Evolutionary conservation across 345 rosid genomes (phyloP).

Genomic region (Microthlaspi erraticum): DNA sequence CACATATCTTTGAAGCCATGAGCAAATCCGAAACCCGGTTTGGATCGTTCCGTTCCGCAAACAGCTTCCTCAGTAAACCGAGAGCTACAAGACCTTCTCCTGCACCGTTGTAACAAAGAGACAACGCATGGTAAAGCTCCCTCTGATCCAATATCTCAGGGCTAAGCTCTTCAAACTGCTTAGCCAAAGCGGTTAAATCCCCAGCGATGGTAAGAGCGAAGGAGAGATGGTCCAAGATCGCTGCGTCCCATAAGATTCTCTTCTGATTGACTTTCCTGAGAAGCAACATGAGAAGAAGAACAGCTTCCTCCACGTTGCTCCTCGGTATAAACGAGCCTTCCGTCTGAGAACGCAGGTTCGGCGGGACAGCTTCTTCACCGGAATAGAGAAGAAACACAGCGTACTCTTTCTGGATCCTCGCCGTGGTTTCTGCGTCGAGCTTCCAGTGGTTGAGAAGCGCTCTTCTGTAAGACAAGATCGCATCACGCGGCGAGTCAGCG

Average conservation of each 20-base stretch:
- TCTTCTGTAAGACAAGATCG: conserved; percentile 67
- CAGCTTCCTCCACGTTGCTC: conserved; percentile 81
- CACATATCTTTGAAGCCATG: conserved; percentile 74
- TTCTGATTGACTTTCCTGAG: conserved; percentile 62
- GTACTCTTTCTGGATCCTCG: conserved; percentile 76
- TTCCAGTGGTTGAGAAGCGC: conserved; percentile 79
- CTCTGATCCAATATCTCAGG: conserved; percentile 62
- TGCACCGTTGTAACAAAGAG: conserved; percentile 70
- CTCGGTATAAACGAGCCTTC: conserved; percentile 72
- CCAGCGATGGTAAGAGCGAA: conserved; percentile 76
- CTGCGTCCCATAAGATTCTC: conserved; percentile 71
- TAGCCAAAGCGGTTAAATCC: conserved; percentile 60
- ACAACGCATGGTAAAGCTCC: conserved; percentile 58
- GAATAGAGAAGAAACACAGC: conserved; percentile 75
- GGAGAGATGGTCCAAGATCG: conserved; percentile 80
- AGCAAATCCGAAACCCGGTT: conserved; percentile 57
- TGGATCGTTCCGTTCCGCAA: conserved; percentile 58
- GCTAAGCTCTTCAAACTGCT: conserved; percentile 65
- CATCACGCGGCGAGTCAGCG: conserved; percentile 63
- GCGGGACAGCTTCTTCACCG: conserved; percentile 86
- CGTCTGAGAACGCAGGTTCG: conserved; percentile 68
- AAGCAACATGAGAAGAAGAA: conserved; percentile 76
- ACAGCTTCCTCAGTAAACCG: conserved; percentile 66
- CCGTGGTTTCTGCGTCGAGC: conserved; percentile 61
- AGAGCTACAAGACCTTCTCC: conserved; percentile 71